Conservation (phyloP, 352 stramenopile genomes). For the Pythium brassicae region DNA sequence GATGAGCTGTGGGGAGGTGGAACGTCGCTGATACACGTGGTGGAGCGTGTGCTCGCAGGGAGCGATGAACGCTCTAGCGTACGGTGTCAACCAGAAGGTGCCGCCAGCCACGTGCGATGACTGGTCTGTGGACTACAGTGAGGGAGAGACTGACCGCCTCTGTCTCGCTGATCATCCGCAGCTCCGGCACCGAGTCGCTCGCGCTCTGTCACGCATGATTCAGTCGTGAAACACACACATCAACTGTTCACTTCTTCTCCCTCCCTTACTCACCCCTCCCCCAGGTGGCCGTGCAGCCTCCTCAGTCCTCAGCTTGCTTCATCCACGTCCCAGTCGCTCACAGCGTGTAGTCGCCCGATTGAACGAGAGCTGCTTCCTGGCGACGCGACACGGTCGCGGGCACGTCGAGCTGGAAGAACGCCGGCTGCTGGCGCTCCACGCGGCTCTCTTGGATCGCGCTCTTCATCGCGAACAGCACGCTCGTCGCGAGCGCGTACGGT, state of each 20-base stretch:
- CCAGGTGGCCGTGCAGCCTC: no score
- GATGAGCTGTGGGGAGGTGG: not conserved
- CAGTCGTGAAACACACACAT: not conserved
- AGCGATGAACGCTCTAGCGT: slow-evolving; percentile 49
- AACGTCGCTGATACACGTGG: not conserved
- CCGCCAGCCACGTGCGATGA: not conserved
- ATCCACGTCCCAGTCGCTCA: not conserved
- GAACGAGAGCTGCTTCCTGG: slow-evolving; percentile 28
- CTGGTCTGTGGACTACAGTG: not conserved
- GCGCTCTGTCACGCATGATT: not conserved
- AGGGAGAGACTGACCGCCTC: not conserved
- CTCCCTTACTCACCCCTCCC: not conserved
- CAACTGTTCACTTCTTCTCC: not conserved
- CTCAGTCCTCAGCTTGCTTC: not conserved
- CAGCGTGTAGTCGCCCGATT: slow-evolving; percentile 20
- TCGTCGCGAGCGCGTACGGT: slow-evolving; percentile 92
- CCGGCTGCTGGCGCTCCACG: slow-evolving; percentile 44
- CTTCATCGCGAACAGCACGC: slow-evolving; percentile 95
- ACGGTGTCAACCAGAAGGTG: slow-evolving; percentile 67
- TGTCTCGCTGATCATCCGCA: not conserved
- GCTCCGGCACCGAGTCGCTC: slow-evolving; percentile 11
- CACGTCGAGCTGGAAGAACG: slow-evolving; percentile 38
- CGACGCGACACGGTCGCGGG: slow-evolving; percentile 35
- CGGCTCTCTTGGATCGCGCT: slow-evolving; percentile 88
- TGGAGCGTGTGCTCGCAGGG: slow-evolving; percentile 23